Conservation (phyloP, 768 basidiomycete genomes). For the Suillus americanus region DNA sequence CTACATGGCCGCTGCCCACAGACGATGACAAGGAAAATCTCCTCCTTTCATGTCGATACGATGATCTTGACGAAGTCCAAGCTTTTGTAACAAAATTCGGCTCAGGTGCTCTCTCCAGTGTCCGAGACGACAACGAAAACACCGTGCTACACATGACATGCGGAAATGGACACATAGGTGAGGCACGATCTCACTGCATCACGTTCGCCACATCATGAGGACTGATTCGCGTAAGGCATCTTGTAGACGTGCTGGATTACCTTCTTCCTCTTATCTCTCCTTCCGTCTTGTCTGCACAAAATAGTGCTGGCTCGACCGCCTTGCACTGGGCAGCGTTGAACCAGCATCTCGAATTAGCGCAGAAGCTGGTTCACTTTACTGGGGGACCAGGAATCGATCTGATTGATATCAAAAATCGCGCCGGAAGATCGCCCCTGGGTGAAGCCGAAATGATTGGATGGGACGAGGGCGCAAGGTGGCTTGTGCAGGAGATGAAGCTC, state of each 20-base stretch:
- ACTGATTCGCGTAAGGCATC: conserved; percentile 46
- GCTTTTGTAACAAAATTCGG: conserved; percentile 64
- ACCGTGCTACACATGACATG: conserved; percentile 82
- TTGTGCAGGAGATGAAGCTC: conserved; percentile 79
- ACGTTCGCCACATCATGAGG: conserved; percentile 8
- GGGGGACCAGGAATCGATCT: conserved; percentile 60
- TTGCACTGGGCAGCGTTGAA: conserved; percentile 93
- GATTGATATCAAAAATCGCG: conserved; percentile 75
- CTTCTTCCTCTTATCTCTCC: conserved; percentile 62
- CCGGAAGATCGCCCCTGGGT: conserved; percentile 73
- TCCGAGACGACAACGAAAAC: conserved; percentile 78
- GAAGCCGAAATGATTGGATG: conserved; percentile 80
- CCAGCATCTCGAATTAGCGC: conserved; percentile 61
- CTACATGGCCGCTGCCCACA: conserved; percentile 27
- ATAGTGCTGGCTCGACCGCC: conserved; percentile 75
- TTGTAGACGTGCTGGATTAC: conserved; percentile 71
- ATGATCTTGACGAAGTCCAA: conserved; percentile 78
- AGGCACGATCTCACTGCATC: conserved; percentile 20
- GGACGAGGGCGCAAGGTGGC: conserved; percentile 83
- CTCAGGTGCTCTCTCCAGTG: conserved; percentile 40
- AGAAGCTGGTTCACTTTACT: conserved; percentile 57
- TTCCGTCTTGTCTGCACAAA: conserved; percentile 58
- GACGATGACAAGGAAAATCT: conserved; percentile 68
- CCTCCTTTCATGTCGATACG: conserved; percentile 83
- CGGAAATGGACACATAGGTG: conserved; percentile 89